Conservation (phyloP, 257 asterid species). For the Paraleonurus japonicus region DNA sequence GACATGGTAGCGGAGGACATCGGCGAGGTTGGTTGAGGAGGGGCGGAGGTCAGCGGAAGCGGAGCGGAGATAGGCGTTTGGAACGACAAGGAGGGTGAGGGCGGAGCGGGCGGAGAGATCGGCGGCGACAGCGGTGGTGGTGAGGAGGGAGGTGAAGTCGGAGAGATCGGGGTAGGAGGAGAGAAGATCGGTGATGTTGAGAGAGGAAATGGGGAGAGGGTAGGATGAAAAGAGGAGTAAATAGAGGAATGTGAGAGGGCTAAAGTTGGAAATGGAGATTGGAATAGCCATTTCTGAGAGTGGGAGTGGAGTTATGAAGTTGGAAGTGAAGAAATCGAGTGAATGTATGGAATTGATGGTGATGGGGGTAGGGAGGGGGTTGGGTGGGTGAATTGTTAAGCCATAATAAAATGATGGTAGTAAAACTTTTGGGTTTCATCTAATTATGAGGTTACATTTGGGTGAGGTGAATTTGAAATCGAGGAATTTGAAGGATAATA, state of each 20-base stretch:
- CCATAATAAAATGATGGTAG: too few relatives aligned
- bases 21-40: slow-evolving; percentile 51
- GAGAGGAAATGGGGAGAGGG: slow-evolving; percentile 35
- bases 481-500: too few relatives aligned
- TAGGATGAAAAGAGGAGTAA: slow-evolving; percentile 44
- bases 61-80: slow-evolving; percentile 54
- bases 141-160: slow-evolving; percentile 56
- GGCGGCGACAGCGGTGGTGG: slow-evolving; percentile 64
- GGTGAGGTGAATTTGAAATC: too few relatives aligned
- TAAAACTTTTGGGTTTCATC: too few relatives aligned
- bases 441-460: too few relatives aligned
- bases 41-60: slow-evolving; percentile 28
- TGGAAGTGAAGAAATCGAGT: slow-evolving; percentile 27
- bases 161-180: slow-evolving; percentile 58
- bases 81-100: slow-evolving; percentile 66
- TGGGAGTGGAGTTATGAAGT: slow-evolving; percentile 25
- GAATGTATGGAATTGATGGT: background rate
- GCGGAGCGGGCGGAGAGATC: slow-evolving; percentile 59
- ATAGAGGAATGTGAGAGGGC: slow-evolving; percentile 50
- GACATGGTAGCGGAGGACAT: slow-evolving; percentile 80
- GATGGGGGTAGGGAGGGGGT: background rate
- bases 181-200: slow-evolving; percentile 56
- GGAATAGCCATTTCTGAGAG: slow-evolving; percentile 50
- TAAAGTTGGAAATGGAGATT: slow-evolving; percentile 43
- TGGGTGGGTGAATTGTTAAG: too few relatives aligned